These are phyloP conservation scores for Lupinus albus DNA, from an alignment of 306 rosid species.

Conservation along the genomic window DNA sequence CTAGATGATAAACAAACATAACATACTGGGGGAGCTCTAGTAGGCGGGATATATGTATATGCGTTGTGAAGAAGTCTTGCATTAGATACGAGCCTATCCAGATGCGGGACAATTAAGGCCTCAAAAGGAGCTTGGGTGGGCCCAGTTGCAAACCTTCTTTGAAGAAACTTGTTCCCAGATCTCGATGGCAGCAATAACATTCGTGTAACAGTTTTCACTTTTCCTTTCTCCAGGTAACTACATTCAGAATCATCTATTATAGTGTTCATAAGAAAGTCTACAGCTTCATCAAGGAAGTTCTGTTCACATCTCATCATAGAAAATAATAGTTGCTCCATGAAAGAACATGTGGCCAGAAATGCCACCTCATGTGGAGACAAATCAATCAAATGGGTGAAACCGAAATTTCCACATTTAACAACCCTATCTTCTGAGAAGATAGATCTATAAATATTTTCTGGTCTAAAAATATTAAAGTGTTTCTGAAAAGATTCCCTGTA, in stretches of 20 bases:
- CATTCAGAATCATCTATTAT: slow-evolving; percentile 56
- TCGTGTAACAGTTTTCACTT: slow-evolving; percentile 74
- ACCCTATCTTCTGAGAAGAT: slow-evolving; percentile 53
- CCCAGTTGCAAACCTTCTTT: slow-evolving; percentile 63
- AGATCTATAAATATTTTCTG: slow-evolving; percentile 70
- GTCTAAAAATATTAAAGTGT: slow-evolving; percentile 69
- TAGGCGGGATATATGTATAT: slow-evolving; percentile 79
- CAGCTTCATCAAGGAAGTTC: slow-evolving; percentile 59
- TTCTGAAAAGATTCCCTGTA: slow-evolving; percentile 62
- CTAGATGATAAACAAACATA: slow-evolving; percentile 30
- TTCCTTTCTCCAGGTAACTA: slow-evolving; percentile 60
- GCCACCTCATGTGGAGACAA: slow-evolving; percentile 81
- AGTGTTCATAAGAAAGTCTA: slow-evolving; percentile 60
- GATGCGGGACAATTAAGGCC: slow-evolving; percentile 72
- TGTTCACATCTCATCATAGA: slow-evolving; percentile 74
- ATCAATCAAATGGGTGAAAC: slow-evolving; percentile 84
- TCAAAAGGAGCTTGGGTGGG: slow-evolving; percentile 74
- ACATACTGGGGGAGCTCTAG: slow-evolving; percentile 96
- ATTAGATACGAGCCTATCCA: slow-evolving; percentile 71
- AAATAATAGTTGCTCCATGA: slow-evolving; percentile 75
- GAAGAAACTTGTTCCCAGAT: slow-evolving; percentile 56
- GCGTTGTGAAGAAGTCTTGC: slow-evolving; percentile 83
- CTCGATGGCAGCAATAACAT: slow-evolving; percentile 82
- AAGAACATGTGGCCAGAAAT: slow-evolving; percentile 76
- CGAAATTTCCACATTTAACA: slow-evolving; percentile 69